A percentile compares a stretch with the other conserved stretches of the same genome.
These are phyloP conservation scores for Apiotrichum laibachii DNA, from an alignment of 1,284 basidiomycete species.

Conservation along the genomic window DNA sequence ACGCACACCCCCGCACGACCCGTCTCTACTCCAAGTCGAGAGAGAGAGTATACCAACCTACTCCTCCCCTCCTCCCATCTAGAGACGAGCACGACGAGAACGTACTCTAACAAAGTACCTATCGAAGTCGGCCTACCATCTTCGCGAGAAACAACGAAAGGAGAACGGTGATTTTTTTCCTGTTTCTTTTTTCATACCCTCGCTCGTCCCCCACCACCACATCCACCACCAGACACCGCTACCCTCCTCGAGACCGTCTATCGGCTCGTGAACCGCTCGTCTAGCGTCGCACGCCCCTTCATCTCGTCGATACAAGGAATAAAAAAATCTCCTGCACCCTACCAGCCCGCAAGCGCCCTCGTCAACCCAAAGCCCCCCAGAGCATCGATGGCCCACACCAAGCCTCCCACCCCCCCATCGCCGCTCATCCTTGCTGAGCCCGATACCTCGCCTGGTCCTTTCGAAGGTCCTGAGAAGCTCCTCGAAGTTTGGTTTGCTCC, in stretches of 20 bases:
- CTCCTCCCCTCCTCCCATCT: neutral
- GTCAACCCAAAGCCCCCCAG: neutral
- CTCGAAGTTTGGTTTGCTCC: constrained; percentile 98
- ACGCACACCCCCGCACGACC: neutral
- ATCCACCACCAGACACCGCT: no score
- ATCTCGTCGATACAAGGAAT: neutral
- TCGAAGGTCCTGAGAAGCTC: constrained; percentile 79
- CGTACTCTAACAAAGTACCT: neutral
- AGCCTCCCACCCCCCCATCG: constrained; percentile 17
- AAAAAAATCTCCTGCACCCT: neutral
- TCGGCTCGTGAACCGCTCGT: neutral
- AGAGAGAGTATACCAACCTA: neutral
- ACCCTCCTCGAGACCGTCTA: no score
- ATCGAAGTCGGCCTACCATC: neutral
- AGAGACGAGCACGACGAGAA: neutral
- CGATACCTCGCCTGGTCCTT: constrained; percentile 45
- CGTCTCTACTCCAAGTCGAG: neutral
- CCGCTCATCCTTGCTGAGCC: constrained; percentile 25
- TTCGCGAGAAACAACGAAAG: neutral
- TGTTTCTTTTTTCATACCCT: neutral
- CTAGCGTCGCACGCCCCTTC: neutral
- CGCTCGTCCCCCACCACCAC: neutral
- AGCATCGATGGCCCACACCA: constrained; percentile 20
- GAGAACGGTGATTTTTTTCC: neutral
- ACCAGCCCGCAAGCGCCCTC: constrained; percentile 1